These are phyloP conservation scores for Pleoardoris graminearum DNA, from an alignment of 2,329 filamentous ascomycete genomes.

Conservation along the genomic window DNA sequence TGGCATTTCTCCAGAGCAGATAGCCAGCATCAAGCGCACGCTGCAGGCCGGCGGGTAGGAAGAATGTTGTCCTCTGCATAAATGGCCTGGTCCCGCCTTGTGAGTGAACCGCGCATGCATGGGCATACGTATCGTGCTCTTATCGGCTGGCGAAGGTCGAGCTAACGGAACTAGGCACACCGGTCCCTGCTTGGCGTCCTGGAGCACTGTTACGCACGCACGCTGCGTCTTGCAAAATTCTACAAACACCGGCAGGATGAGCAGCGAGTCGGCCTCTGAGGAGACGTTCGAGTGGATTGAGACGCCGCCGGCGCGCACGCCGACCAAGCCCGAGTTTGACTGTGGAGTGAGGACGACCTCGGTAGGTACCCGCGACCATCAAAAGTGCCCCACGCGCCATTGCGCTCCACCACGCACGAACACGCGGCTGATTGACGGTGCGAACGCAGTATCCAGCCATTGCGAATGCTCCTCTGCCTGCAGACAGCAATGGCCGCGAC, in stretches of 20 bases:
- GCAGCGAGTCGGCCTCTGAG: constrained; percentile 49
- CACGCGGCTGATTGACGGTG: constrained; percentile 28
- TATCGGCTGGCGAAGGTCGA: not conserved
- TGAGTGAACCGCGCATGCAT: not conserved
- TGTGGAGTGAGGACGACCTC: constrained; percentile 65
- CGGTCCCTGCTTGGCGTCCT: constrained; percentile 31
- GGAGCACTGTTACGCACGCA: constrained; percentile 17
- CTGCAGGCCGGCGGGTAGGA: constrained; percentile 28
- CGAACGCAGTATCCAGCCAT: constrained; percentile 75
- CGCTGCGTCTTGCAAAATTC: constrained; percentile 35
- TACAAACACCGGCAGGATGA: constrained; percentile 35
- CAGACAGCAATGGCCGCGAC: constrained; percentile 81
- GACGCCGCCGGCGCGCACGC: constrained; percentile 61
- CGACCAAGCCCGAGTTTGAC: constrained; percentile 56
- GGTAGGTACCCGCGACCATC: constrained; percentile 49
- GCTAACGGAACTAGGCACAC: constrained; percentile 28
- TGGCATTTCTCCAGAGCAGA: constrained; percentile 52
- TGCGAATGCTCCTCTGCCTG: constrained; percentile 91
- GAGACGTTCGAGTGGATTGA: constrained; percentile 68
- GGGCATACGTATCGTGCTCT: not conserved
- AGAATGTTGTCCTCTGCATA: not conserved
- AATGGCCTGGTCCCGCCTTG: not conserved
- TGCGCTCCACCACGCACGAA: constrained; percentile 25
- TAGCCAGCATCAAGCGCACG: constrained; percentile 39
- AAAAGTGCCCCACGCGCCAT: constrained; percentile 35